These are phyloP conservation scores for Podospora pseudoanserina DNA, from an alignment of 495 filamentous ascomycete genomes.

Conservation along the genomic window DNA sequence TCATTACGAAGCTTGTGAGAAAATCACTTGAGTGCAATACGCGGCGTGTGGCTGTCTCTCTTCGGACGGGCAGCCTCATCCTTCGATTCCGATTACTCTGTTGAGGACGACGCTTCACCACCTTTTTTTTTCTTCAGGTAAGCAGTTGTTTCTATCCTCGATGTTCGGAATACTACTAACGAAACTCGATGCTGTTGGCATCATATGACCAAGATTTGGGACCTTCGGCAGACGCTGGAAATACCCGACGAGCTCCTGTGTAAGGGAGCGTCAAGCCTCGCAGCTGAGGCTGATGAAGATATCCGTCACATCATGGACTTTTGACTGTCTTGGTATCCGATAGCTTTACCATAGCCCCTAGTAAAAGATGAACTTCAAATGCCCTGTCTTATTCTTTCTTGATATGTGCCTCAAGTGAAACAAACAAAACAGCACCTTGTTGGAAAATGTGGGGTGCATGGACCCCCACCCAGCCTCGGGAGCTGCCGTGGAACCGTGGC, in stretches of 20 bases:
- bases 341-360: too few species aligned
- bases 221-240: not conserved
- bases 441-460: not conserved
- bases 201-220: not conserved
- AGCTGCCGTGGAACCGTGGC: constrained; percentile 11
- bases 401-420: not conserved
- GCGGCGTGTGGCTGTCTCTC: constrained; percentile 67
- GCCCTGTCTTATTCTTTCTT: not conserved
- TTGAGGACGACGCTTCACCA: constrained; percentile 72
- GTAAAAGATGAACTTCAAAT: not conserved
- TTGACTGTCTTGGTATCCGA: too few species aligned
- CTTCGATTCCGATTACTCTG: constrained; percentile 99
- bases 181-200: not conserved
- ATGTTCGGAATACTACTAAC: constrained; percentile 22
- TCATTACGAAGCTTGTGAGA: constrained; percentile 90
- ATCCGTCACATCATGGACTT: too few species aligned
- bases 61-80: constrained; percentile 54
- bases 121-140: constrained; percentile 29
- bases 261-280: not conserved
- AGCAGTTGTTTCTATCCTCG: constrained; percentile 5
- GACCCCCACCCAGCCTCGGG: not conserved
- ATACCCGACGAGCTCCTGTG: not conserved
- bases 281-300: too few species aligned
- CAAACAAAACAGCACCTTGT: not conserved
- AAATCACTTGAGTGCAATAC: constrained; percentile 97